Conservation (phyloP, 768 basidiomycete genomes). For the Thelephora ganbajun region DNA sequence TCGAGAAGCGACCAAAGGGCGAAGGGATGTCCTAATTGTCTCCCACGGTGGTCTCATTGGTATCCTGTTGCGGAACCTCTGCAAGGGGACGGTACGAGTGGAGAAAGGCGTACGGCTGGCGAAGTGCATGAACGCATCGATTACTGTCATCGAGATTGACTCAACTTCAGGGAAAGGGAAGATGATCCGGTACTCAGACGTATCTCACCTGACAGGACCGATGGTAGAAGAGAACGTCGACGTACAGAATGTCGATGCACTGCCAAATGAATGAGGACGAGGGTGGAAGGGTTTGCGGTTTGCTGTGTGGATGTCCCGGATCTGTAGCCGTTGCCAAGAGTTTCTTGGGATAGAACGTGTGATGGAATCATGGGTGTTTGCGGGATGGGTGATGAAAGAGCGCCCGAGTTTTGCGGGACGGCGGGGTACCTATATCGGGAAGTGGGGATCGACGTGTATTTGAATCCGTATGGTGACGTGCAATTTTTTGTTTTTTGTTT, state of each 20-base stretch:
- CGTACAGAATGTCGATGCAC: constrained; percentile 9
- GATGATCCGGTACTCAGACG: constrained; percentile 40
- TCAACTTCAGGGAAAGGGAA: constrained; percentile 19
- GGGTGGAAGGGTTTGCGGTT: too few species aligned
- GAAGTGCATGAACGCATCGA: constrained; percentile 36
- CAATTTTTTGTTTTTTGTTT: too few species aligned
- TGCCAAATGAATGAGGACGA: constrained; percentile 4
- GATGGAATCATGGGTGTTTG: too few species aligned
- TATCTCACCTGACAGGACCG: constrained; percentile 31
- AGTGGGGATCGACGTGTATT: too few species aligned
- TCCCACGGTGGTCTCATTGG: constrained; percentile 57
- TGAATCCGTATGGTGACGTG: too few species aligned
- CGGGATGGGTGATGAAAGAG: too few species aligned
- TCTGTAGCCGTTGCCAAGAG: too few species aligned
- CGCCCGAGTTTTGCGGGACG: too few species aligned
- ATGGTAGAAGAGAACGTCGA: constrained; percentile 41
- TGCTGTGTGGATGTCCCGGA: too few species aligned
- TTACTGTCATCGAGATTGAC: constrained; percentile 45
- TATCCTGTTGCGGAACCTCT: constrained; percentile 34
- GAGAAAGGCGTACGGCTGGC: constrained; percentile 6
- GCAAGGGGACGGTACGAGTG: constrained; percentile 1
- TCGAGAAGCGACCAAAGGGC: constrained; percentile 6
- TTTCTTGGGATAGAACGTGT: too few species aligned
- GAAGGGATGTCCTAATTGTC: constrained; percentile 39
- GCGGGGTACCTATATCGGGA: too few species aligned